Evolutionary conservation across 306 rosid species (phyloP), one percentile per base, ranked within the genome.

Genomic region (Vigna reflexopilosa): DNA sequence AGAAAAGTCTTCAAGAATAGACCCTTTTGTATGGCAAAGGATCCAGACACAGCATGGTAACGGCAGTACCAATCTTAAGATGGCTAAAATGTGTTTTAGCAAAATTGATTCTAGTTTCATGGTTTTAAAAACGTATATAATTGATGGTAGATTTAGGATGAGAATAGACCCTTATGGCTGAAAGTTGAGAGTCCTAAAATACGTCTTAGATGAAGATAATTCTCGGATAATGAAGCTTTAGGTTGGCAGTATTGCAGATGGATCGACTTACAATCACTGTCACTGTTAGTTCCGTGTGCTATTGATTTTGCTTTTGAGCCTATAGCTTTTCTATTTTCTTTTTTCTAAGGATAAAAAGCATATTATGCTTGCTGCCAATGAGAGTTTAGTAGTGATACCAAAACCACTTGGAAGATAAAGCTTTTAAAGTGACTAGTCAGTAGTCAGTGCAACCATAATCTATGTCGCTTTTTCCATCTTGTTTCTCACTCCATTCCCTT

Each of bases 41-140:
- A 93, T 79, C 91, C 94, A 44, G 98, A 95, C 80, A 77, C 56
- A 9, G 97, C 98, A 65, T 95, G 99, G 97, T 93, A 91, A 84
- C 48, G 12, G 13, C 48, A 15, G 8, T 50, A 50, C 44, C 54
- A 42, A 40, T 32, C 9, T 65, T 38, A 26, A 26, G 28, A 1
- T 26, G 28, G 28, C 28, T 26, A 26, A 26, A 26, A 26, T 26
- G 28, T 26, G 28, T 26, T 26, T 26, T 26, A 26, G 28, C 28
- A 26, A 26, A 26, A 26, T 26, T 26, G 28, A 26, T 26, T 26
- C 3, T 26, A 26, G 3, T 26, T 26, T 3, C 28, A 26, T 26
- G 28, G 28, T 26, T 26, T 26, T 26, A 26, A 2, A 26, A 2
- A 26, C 28, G 2, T 40, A 40, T 40, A 40, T 40, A 8, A 51